A percentile compares a stretch with the other conserved stretches of the same genome.
Conservation (phyloP, 2,329 filamentous ascomycete genomes). For the Dactylellina parvicollis region DNA sequence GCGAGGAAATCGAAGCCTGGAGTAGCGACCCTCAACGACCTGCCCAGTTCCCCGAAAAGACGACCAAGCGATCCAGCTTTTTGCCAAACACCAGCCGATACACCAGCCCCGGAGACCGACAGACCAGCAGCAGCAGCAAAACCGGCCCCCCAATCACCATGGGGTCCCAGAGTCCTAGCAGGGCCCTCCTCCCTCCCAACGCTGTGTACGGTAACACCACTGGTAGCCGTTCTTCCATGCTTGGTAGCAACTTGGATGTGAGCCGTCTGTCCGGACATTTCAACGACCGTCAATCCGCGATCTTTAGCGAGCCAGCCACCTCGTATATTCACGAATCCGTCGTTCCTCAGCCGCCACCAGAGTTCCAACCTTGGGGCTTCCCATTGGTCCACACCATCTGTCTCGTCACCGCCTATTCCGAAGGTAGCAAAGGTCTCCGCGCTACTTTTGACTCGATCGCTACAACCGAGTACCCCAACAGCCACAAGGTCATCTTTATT, state of each 20-base stretch:
- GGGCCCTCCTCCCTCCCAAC: conserved; percentile 75
- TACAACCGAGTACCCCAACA: conserved; percentile 98
- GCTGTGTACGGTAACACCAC: conserved; percentile 74
- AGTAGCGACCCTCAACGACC: conserved; percentile 95
- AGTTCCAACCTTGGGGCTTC: conserved; percentile 97
- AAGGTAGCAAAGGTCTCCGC: conserved; percentile 89
- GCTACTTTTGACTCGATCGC: conserved; percentile 96
- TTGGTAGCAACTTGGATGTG: conserved; percentile 58
- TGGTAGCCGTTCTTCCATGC: conserved; percentile 68
- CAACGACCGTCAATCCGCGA: conserved; percentile 49
- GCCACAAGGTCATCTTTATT: conserved; percentile 95
- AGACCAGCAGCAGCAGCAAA: conserved; percentile 65
- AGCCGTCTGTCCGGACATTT: conserved; percentile 62
- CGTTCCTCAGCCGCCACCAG: conserved; percentile 92
- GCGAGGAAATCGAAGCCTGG: conserved; percentile 97
- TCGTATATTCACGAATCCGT: conserved; percentile 87
- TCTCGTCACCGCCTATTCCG: conserved; percentile 94
- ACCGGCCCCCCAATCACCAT: conserved; percentile 83
- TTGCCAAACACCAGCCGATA: conserved; percentile 92
- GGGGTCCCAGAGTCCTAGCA: conserved; percentile 84
- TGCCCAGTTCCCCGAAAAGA: conserved; percentile 72
- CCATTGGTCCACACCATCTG: conserved; percentile 93
- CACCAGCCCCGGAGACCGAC: conserved; percentile 71
- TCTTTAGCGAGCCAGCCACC: conserved; percentile 50
- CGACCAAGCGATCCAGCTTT: conserved; percentile 84